Percentiles rank a stretch among this genome's conserved stretches.
These are phyloP conservation scores for Beauveria caledonica DNA, from an alignment of 2,329 filamentous ascomycete genomes.

Conservation along the genomic window DNA sequence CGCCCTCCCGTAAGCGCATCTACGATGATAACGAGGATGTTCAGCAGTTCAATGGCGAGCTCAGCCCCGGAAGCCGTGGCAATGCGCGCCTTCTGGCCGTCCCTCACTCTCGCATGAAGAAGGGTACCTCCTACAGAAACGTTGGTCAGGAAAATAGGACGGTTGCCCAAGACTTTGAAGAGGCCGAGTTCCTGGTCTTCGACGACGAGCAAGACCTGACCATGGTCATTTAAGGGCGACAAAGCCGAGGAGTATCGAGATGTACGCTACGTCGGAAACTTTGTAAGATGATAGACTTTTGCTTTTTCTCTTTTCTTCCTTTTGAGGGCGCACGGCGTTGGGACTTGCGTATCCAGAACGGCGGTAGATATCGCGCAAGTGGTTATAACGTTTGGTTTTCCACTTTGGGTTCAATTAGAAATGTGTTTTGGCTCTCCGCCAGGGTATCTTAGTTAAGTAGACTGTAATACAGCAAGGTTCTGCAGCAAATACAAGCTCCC, in stretches of 20 bases:
- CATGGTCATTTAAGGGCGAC: slow-evolving; percentile 10
- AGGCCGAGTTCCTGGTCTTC: slow-evolving; percentile 56
- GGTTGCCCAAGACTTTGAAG: slow-evolving; percentile 53
- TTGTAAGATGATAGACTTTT: neutral
- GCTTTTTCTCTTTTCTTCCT: neutral
- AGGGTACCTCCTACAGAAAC: slow-evolving; percentile 16
- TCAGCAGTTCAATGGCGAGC: slow-evolving; percentile 27
- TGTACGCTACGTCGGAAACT: neutral
- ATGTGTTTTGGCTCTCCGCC: slow-evolving; percentile 1
- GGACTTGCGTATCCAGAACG: neutral
- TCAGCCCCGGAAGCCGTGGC: slow-evolving; percentile 31
- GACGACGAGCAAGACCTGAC: slow-evolving; percentile 35
- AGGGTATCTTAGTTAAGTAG: slow-evolving; percentile 5
- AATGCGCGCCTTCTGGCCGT: slow-evolving; percentile 41
- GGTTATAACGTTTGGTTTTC: neutral
- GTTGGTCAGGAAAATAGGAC: slow-evolving; percentile 40
- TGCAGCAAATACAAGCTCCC: neutral
- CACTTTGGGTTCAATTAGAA: neutral
- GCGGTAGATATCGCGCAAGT: slow-evolving; percentile 6
- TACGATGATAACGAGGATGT: slow-evolving; percentile 37
- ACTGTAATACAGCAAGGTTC: neutral
- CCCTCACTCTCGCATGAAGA: slow-evolving; percentile 29
- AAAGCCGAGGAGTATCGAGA: neutral
- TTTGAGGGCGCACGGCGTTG: slow-evolving; percentile 8
- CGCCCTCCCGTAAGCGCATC: slow-evolving; percentile 37